A percentile compares a stretch with the other conserved stretches of the same genome.
phyloP scores from a whole-genome alignment of 192 early-diverging fungal species.

The Dissophora globulifera region DNA sequence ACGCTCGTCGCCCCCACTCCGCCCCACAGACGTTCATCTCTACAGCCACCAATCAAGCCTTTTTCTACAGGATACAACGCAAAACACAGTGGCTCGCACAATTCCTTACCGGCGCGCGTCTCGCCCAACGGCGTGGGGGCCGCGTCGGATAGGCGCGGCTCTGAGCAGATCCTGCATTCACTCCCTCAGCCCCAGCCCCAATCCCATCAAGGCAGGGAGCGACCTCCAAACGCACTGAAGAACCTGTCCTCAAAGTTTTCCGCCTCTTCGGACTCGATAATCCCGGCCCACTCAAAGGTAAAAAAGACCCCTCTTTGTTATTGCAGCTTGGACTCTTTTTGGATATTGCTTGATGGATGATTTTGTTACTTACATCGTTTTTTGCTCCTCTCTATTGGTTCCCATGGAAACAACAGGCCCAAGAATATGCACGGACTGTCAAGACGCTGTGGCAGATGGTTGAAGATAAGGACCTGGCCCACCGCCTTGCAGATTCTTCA shows the following conservation, averaged over 20 bases:
- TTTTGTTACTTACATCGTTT: neutral
- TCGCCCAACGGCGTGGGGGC: too few species aligned
- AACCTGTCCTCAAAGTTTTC: neutral
- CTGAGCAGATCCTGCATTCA: neutral
- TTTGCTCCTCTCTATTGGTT: neutral
- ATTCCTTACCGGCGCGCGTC: neutral
- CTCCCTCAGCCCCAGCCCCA: neutral
- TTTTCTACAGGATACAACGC: neutral
- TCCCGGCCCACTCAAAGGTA: neutral
- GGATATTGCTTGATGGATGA: neutral
- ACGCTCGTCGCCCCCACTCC: neutral
- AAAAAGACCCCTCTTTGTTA: neutral
- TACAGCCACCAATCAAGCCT: neutral
- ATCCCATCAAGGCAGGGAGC: neutral
- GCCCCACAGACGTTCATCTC: neutral
- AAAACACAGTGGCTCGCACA: neutral
- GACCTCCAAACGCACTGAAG: neutral
- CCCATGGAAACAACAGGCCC: constrained; percentile 14
- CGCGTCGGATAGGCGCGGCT: neutral
- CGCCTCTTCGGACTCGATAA: neutral
- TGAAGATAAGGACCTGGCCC: constrained; percentile 35
- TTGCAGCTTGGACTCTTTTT: too few species aligned
- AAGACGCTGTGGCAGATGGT: constrained; percentile 49
- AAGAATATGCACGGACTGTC: constrained; percentile 50
- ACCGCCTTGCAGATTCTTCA: constrained; percentile 29